phyloP scores from a whole-genome alignment of 257 asterid species.

The Solanum piurae region DNA sequence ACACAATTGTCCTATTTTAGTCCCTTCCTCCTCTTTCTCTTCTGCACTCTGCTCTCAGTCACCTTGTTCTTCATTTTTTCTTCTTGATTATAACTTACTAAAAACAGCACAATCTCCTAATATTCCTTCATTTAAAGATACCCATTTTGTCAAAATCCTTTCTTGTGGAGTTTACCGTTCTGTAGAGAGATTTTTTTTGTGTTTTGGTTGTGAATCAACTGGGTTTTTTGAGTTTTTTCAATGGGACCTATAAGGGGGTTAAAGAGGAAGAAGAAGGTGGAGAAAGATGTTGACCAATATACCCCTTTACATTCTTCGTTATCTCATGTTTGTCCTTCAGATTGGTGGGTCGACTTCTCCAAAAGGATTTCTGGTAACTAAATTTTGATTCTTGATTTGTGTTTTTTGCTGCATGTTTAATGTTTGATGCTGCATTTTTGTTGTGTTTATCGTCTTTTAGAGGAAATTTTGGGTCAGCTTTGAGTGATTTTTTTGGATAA shows the following conservation, averaged over 20 bases:
- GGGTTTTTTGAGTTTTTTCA: background rate
- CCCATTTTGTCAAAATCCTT: background rate
- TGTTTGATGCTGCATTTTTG: background rate
- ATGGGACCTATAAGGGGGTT: constrained; percentile 16
- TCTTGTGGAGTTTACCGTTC: background rate
- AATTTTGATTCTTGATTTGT: background rate
- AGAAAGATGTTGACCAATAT: constrained; percentile 2
- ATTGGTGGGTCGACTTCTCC: constrained; percentile 25
- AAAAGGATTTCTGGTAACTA: constrained; percentile 3
- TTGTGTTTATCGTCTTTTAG: background rate
- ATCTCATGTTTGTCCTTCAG: constrained; percentile 1
- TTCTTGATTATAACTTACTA: background rate
- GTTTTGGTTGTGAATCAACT: background rate
- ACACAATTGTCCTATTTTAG: background rate
- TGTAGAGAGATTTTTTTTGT: background rate
- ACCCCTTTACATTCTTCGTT: background rate
- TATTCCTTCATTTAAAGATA: background rate
- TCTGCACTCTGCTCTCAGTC: background rate
- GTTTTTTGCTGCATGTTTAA: background rate
- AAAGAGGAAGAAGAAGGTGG: constrained; percentile 6
- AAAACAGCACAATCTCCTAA: background rate
- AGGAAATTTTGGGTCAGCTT: background rate
- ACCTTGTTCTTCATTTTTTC: background rate
- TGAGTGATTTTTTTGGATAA: background rate
- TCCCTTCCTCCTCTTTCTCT: background rate